Conservation (phyloP, 148 eudicot species). For the Cornus kousa region DNA sequence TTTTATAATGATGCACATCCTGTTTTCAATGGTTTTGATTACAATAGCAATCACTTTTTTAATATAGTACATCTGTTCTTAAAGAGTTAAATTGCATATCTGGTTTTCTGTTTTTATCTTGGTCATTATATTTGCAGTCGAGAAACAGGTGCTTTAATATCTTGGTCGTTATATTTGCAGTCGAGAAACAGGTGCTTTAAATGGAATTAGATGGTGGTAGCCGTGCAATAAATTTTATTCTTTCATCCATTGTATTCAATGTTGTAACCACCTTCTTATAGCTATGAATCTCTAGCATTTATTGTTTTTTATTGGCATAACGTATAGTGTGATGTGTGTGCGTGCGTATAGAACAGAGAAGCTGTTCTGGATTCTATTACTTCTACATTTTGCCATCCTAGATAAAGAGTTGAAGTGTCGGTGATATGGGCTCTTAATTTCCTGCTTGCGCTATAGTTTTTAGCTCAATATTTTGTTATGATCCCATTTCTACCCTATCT, state of each 20-base stretch:
- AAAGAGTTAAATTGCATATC: background rate
- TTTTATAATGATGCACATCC: background rate
- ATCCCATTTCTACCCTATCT: background rate
- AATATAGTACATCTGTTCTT: no score
- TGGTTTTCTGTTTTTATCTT: conserved; percentile 21
- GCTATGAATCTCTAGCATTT: conserved; percentile 42
- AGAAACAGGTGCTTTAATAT: conserved; percentile 86
- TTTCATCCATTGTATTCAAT: conserved; percentile 90
- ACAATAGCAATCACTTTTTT: background rate
- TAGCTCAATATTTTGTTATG: background rate
- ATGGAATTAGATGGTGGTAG: conserved; percentile 97
- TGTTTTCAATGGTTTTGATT: background rate
- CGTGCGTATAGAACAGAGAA: background rate
- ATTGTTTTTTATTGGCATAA: background rate
- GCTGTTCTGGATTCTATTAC: background rate
- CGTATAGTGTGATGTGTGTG: no score
- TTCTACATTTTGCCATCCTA: background rate
- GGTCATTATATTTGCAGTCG: conserved; percentile 50
- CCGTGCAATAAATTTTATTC: conserved; percentile 94
- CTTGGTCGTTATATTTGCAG: conserved; percentile 34
- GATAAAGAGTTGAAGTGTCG: background rate
- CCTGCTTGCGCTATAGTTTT: background rate
- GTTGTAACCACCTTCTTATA: conserved; percentile 82
- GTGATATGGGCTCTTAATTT: conserved; percentile 4
- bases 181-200: conserved; percentile 95